These are phyloP conservation scores for Medicago truncatula DNA, from an alignment of 306 rosid species.

Conservation along the genomic window MtrunA17r5.0-ANR NC_053049.1:390501-391000, in stretches of 20 bases:
- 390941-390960: slow-evolving; percentile 86
- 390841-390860: background rate
- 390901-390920: background rate
- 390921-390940: slow-evolving; percentile 44
- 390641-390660: background rate
- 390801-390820: too few species aligned
- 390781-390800: too few species aligned
- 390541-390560: slow-evolving; percentile 69
- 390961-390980: slow-evolving; percentile 87
- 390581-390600: slow-evolving; percentile 82
- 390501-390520: slow-evolving; percentile 55
- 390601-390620: slow-evolving; percentile 63
- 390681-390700: background rate
- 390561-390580: slow-evolving; percentile 71
- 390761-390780: too few species aligned
- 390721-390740: background rate
- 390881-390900: background rate
- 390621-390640: background rate
- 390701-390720: background rate
- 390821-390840: too few species aligned
- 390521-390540: slow-evolving; percentile 70
- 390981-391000: slow-evolving; percentile 69
- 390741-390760: background rate
- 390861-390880: background rate
- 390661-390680: background rate